These are phyloP conservation scores for Mimosa bimucronata DNA, from an alignment of 306 rosid species.

Conservation along the genomic window DNA sequence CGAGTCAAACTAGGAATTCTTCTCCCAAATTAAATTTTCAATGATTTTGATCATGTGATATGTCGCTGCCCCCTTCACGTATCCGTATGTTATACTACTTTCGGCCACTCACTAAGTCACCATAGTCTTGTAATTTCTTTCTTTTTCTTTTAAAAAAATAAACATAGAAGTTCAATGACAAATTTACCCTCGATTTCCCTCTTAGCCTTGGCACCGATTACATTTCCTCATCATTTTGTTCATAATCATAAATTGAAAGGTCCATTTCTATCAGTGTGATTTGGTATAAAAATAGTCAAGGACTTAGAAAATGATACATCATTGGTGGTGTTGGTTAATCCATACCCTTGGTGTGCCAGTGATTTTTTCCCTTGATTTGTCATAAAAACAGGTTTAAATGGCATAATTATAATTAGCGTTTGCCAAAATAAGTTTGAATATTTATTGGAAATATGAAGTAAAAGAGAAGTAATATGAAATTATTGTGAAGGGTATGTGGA, in stretches of 20 bases:
- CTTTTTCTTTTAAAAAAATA: no score
- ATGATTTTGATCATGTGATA: background rate
- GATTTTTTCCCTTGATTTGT: no score
- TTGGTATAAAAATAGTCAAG: background rate
- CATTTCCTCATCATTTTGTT: no score
- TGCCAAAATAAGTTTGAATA: background rate
- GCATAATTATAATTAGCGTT: no score
- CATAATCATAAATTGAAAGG: background rate
- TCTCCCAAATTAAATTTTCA: background rate
- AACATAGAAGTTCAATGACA: background rate
- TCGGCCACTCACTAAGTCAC: no score
- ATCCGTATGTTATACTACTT: background rate
- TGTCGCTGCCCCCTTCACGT: background rate
- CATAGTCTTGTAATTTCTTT: background rate
- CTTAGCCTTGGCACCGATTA: background rate
- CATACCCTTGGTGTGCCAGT: no score
- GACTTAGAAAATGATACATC: no score
- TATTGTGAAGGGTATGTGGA: background rate
- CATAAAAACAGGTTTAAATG: no score
- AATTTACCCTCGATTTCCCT: background rate
- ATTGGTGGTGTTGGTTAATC: background rate
- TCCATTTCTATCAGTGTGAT: background rate
- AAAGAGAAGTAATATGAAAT: background rate
- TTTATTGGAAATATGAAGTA: background rate
- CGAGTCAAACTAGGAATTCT: background rate